Base-by-base conservation (phyloP, 257 asterid genomes). In the Fraxinus anomala region DNA sequence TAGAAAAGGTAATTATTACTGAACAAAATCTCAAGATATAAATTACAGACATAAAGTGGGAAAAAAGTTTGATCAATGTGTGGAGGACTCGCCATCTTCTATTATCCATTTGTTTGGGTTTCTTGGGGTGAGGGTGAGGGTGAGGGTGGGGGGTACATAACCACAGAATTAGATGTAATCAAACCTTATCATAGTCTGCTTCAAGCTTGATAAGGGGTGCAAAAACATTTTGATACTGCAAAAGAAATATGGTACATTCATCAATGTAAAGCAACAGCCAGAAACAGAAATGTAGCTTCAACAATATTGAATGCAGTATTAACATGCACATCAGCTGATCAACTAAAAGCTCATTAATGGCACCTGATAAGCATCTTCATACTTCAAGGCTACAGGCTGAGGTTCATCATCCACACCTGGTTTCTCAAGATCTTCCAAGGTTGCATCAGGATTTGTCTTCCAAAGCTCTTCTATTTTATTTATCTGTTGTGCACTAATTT, bases 361-460 rank as follows among this genome's bases (percentile, higher is more conserved):
- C 78, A 96, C 99, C 96, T 96, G 99, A 85, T 96, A 96, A 74
- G 99, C 99, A 89, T 93, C 98, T 86, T 93, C 99, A 82, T 96
- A 96, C 86, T 96, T 96, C 89, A 87, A 79, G 68, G 86, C 97
- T 77, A 93, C 98, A 74, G 96, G 81, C 85, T 96, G 98, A 73
- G 99, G 99, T 86, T 96, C 99, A 67, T 96, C 99, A 87, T 96
- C 99, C 73, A 96, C 98, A 26, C 99, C 98, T 65, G 99, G 99
- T 90, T 96, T 93, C 92, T 96, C 98, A 73, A 96, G 99, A 89
- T 96, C 99, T 85, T 93, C 99, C 86, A 96, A 79, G 69, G 92
- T 82, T 73, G 99, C 98, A 84, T 96, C 98, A 66, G 98, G 97
- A 81, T 96, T 96, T 74, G 99, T 85, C 82, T 96, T 96, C 99